Conservation (phyloP, 2,329 filamentous ascomycete species). For the Beauveria bassiana region DNA sequence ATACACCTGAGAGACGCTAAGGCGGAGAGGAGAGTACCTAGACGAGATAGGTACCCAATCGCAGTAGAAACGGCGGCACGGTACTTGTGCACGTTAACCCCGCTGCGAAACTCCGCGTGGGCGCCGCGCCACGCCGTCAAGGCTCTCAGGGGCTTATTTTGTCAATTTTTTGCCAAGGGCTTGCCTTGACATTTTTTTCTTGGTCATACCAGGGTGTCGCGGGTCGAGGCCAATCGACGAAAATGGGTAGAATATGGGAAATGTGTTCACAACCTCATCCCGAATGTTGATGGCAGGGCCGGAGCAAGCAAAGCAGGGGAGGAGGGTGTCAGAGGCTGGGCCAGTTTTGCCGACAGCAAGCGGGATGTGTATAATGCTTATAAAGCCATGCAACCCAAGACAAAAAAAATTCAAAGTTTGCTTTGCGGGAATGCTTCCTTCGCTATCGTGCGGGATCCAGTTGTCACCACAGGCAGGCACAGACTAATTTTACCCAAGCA, state of each 20-base stretch:
- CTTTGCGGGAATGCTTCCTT: neutral
- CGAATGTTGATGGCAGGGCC: neutral
- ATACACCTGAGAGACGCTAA: no score
- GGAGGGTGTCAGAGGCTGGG: no score
- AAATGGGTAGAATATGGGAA: neutral
- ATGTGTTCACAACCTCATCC: neutral
- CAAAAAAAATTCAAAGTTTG: neutral
- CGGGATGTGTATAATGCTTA: neutral
- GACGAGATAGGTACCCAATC: neutral
- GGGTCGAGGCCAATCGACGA: neutral
- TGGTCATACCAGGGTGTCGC: neutral
- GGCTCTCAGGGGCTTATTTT: conserved; percentile 5
- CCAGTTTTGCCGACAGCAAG: neutral
- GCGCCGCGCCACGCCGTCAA: neutral
- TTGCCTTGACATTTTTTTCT: neutral
- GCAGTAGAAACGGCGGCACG: neutral
- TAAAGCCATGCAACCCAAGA: neutral
- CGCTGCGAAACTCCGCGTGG: neutral
- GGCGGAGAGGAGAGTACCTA: no score
- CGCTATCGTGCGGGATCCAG: neutral
- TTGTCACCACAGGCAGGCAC: no score
- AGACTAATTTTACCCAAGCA: neutral
- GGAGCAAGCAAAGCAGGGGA: neutral
- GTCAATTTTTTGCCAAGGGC: neutral
- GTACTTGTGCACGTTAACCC: neutral